A percentile compares a stretch with the other conserved stretches of the same genome.
Evolutionary conservation across 176 grass and related monocot species (phyloP).

Genomic region (Triticum urartu): DNA sequence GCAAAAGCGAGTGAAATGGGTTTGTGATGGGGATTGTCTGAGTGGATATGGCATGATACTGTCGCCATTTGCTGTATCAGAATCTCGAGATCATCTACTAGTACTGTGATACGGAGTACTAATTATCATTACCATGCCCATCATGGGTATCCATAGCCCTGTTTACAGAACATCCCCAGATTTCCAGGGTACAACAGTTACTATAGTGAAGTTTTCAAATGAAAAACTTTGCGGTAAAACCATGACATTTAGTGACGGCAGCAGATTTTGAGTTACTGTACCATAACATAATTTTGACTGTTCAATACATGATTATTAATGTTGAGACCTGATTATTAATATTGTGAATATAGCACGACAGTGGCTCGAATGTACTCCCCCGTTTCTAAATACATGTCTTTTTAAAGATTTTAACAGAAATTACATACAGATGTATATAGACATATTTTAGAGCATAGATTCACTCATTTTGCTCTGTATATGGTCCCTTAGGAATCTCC

Average conservation of each 20-base stretch:
- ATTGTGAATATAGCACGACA: background rate
- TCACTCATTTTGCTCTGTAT: no score
- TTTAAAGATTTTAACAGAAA: no score
- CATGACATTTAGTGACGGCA: background rate
- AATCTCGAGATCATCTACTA: background rate
- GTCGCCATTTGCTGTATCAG: slow-evolving; percentile 22
- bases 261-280: background rate
- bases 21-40: background rate
- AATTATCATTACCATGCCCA: background rate
- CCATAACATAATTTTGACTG: no score
- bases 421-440: no score
- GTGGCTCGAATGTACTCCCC: no score
- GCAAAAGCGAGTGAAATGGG: slow-evolving; percentile 15
- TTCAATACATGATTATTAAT: no score
- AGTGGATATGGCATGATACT: slow-evolving; percentile 12
- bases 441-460: no score
- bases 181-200: background rate
- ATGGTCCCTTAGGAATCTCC: no score
- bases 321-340: background rate
- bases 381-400: no score
- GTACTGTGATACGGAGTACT: background rate
- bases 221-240: no score
- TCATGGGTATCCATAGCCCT: background rate
- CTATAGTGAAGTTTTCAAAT: background rate
- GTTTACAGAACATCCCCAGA: background rate